Percentiles rank a stretch among this genome's conserved stretches.
These are phyloP conservation scores for Diaporthe eres DNA, from an alignment of 2,329 filamentous ascomycete genomes.

Conservation along the genomic window DNA sequence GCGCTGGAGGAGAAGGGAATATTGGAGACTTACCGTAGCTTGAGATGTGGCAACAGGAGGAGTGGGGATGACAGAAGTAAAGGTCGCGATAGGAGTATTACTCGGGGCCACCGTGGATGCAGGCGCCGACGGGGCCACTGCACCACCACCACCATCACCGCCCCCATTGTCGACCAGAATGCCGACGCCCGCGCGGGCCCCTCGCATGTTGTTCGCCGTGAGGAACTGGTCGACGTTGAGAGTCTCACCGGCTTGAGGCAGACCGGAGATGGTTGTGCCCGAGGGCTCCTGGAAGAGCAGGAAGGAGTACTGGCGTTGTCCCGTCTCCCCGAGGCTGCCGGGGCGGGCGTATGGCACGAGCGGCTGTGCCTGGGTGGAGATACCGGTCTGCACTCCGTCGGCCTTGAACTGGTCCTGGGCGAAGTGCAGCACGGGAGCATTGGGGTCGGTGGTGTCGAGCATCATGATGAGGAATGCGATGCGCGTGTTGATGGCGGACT, in stretches of 20 bases:
- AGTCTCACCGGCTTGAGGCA: not conserved
- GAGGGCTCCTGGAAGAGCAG: constrained; percentile 19
- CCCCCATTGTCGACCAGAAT: not conserved
- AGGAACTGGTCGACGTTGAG: constrained; percentile 2
- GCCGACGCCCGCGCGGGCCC: constrained; percentile 5
- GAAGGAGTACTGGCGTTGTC: constrained; percentile 23
- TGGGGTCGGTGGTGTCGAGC: constrained; percentile 25
- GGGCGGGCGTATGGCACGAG: constrained; percentile 18
- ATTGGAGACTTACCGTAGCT: not conserved
- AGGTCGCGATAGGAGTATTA: not conserved
- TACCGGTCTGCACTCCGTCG: constrained; percentile 13
- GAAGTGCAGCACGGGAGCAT: not conserved
- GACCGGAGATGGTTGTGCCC: not conserved
- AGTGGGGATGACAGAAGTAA: not conserved
- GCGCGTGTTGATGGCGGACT: constrained; percentile 22
- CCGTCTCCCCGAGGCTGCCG: constrained; percentile 23
- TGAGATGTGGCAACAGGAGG: not conserved
- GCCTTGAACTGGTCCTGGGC: constrained; percentile 31
- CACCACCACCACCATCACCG: not conserved
- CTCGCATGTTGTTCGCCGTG: not conserved
- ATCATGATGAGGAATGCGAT: constrained; percentile 20
- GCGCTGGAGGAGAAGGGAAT: no score
- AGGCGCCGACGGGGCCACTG: not conserved
- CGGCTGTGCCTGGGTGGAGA: constrained; percentile 14
- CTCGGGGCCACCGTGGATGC: not conserved